Evolutionary conservation across 2,329 filamentous ascomycete genomes (phyloP).

Genomic region (Aspergillus vadensis): DNA sequence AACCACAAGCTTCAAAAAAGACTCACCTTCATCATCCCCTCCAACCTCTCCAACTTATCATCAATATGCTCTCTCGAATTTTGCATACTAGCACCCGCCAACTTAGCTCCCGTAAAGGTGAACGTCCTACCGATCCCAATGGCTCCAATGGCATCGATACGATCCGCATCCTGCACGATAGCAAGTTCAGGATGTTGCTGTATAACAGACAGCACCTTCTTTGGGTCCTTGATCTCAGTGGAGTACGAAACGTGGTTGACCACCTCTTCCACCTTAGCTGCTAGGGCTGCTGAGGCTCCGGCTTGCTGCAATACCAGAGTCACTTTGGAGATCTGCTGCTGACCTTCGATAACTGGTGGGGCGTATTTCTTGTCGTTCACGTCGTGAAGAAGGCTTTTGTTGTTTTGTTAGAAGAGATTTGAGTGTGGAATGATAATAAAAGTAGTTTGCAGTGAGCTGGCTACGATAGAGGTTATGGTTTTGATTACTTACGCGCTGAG

Average conservation of each 20-base stretch:
- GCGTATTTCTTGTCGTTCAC: conserved; percentile 20
- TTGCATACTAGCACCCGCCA: conserved; percentile 3
- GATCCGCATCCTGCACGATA: conserved; percentile 13
- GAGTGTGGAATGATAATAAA: not conserved
- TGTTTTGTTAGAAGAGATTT: not conserved
- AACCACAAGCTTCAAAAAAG: not conserved
- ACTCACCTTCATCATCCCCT: conserved; percentile 8
- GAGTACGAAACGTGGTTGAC: conserved; percentile 21
- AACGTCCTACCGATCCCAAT: conserved; percentile 10
- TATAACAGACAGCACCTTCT: not conserved
- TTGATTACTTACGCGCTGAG: not conserved
- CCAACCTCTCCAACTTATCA: conserved; percentile 9
- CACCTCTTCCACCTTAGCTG: conserved; percentile 10
- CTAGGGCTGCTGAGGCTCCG: conserved; percentile 1
- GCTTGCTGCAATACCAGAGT: conserved; percentile 8
- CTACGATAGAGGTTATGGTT: not conserved
- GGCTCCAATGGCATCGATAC: conserved; percentile 12
- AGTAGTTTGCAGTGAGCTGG: conserved; percentile 1
- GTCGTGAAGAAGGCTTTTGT: conserved; percentile 16
- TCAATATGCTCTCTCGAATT: conserved; percentile 3
- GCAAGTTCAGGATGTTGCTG: conserved; percentile 7
- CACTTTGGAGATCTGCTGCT: conserved; percentile 3
- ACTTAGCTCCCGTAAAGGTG: conserved; percentile 1
- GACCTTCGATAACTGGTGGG: not conserved
- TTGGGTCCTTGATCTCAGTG: conserved; percentile 13